Conservation (phyloP, 371 early-diverging fungal genomes). For the Mucor lusitanicus region DNA sequence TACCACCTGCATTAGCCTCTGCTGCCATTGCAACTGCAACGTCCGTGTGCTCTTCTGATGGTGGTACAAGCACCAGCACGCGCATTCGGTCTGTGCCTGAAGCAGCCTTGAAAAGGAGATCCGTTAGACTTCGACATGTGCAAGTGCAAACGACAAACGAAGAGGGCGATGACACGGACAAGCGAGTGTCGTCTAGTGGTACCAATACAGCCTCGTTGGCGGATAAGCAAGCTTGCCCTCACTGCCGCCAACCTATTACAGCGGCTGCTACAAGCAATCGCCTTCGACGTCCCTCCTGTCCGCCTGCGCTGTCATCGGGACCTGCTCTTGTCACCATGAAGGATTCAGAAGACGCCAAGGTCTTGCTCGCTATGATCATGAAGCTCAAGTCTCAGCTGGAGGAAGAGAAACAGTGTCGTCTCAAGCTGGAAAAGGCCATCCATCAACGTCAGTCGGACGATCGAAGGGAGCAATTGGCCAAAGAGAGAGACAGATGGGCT, state of each 20-base stretch:
- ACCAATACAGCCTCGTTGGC: neutral
- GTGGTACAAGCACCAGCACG: neutral
- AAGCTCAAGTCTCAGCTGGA: constrained; percentile 44
- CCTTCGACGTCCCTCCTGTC: constrained; percentile 28
- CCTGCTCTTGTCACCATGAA: neutral
- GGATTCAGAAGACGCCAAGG: constrained; percentile 7
- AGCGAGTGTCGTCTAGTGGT: neutral
- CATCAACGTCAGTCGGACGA: constrained; percentile 14
- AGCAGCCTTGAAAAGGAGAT: constrained; percentile 39
- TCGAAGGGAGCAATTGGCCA: constrained; percentile 14
- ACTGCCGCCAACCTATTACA: constrained; percentile 25
- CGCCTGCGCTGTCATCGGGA: constrained; percentile 36
- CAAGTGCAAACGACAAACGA: constrained; percentile 33
- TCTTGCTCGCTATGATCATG: constrained; percentile 28
- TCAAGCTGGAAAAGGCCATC: constrained; percentile 27
- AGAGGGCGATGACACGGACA: neutral
- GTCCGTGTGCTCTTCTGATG: constrained; percentile 7
- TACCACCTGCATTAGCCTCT: constrained; percentile 36
- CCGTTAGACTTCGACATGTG: constrained; percentile 37
- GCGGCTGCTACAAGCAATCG: neutral
- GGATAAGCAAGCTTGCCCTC: constrained; percentile 29
- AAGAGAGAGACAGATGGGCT: constrained; percentile 40
- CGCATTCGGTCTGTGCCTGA: constrained; percentile 24
- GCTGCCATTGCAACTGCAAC: constrained; percentile 36
- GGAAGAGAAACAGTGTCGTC: constrained; percentile 49